Evolutionary conservation across 2,329 filamentous ascomycete genomes (phyloP).

Genomic region (Apiospora hydei): DNA sequence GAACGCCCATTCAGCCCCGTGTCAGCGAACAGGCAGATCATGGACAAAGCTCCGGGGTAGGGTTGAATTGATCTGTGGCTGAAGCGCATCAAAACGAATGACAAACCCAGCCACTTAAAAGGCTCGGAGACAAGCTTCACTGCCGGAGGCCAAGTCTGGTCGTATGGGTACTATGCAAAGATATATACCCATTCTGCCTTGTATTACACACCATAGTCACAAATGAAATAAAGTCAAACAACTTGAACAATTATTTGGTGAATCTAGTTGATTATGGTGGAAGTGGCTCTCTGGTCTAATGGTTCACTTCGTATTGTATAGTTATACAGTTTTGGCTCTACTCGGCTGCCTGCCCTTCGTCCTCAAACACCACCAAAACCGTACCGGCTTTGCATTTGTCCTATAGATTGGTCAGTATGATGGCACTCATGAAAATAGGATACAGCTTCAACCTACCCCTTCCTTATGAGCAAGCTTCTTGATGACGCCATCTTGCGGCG

Average conservation of each 20-base stretch:
- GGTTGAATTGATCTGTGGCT: not conserved
- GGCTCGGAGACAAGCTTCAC: not conserved
- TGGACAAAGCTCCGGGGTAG: not conserved
- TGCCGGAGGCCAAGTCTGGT: not conserved
- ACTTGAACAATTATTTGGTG: not conserved
- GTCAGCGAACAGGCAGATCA: not conserved
- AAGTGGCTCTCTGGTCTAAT: constrained; percentile 5
- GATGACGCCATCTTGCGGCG: constrained; percentile 74
- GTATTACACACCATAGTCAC: not conserved
- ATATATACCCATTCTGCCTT: not conserved
- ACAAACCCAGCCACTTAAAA: not conserved
- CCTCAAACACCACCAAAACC: constrained; percentile 76
- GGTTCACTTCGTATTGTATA: not conserved
- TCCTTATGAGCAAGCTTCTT: constrained; percentile 77
- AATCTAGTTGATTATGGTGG: not conserved
- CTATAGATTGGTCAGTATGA: constrained; percentile 45
- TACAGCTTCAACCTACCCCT: constrained; percentile 63
- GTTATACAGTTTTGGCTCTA: not conserved
- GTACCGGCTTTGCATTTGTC: constrained; percentile 83
- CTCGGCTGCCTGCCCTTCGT: constrained; percentile 39
- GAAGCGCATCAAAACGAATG: not conserved
- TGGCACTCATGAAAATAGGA: not conserved
- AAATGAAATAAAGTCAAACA: constrained; percentile 4
- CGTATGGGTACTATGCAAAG: not conserved
- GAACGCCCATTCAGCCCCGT: not conserved